Evolutionary conservation across 176 grass and related monocot species (phyloP).

Genomic region (Eragrostis curvula): DNA sequence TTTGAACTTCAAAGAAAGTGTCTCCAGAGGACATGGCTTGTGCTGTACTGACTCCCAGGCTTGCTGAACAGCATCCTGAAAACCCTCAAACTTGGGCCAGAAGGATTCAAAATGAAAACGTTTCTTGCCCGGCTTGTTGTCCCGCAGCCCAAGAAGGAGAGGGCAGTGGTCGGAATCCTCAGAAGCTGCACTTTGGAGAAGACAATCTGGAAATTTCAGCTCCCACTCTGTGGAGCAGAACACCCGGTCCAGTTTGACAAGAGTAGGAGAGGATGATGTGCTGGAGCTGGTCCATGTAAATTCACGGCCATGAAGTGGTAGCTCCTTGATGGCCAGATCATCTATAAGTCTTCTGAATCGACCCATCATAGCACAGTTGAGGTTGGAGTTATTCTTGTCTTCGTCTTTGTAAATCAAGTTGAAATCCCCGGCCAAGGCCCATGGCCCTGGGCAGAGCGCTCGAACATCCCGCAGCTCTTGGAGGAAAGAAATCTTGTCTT

Average conservation of each 20-base stretch:
- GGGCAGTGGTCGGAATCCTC: too few species aligned
- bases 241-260: not conserved
- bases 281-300: not conserved
- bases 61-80: too few species aligned
- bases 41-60: too few species aligned
- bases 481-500: not conserved
- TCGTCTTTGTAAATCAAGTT: too few species aligned
- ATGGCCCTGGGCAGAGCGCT: not conserved
- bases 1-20: too few species aligned
- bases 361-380: not conserved
- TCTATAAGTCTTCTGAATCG: not conserved
- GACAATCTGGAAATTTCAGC: not conserved
- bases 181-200: not conserved
- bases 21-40: too few species aligned
- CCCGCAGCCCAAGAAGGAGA: too few species aligned
- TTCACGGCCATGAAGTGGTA: not conserved
- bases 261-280: not conserved
- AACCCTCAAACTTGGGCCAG: too few species aligned
- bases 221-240: too few species aligned
- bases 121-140: too few species aligned
- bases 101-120: too few species aligned
- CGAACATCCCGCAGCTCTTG: not conserved
- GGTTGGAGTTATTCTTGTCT: not conserved
- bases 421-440: too few species aligned
- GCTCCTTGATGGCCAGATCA: not conserved